A percentile compares a stretch with the other conserved stretches of the same genome.
phyloP scores from a whole-genome alignment of 768 basidiomycete species.

The Termitomyces sp. region DNA sequence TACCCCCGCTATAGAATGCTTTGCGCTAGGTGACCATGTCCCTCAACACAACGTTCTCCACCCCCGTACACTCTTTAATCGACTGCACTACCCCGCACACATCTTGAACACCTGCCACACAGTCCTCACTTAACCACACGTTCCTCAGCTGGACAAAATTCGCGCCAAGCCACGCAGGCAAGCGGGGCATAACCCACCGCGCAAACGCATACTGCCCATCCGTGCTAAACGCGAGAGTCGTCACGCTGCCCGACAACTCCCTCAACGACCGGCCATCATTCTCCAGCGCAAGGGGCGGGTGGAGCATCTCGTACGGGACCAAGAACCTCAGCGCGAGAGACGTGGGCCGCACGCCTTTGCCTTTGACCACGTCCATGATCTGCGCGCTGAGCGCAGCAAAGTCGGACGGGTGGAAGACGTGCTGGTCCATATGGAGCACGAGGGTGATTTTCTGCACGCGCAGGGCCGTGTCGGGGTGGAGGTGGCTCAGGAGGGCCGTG shows the following conservation, averaged over 20 bases:
- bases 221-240: constrained; percentile 15
- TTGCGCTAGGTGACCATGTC: neutral
- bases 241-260: constrained; percentile 4
- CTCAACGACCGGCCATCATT: no score
- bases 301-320: constrained; percentile 13
- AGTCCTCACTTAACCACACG: constrained; percentile 17
- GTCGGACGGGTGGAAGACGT: constrained; percentile 15
- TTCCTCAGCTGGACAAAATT: constrained; percentile 16
- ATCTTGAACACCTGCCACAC: constrained; percentile 8
- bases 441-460: constrained; percentile 14
- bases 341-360: constrained; percentile 2
- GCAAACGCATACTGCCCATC: constrained; percentile 21
- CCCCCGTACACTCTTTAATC: constrained; percentile 12
- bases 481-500: constrained; percentile 14
- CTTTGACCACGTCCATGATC: constrained; percentile 7
- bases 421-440: constrained; percentile 20
- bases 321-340: constrained; percentile 16
- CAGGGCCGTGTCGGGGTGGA: constrained; percentile 9
- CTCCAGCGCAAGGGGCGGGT: neutral
- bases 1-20: constrained; percentile 9
- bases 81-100: neutral
- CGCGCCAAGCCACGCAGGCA: constrained; percentile 19
- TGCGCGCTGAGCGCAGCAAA: constrained; percentile 14
- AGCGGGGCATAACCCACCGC: constrained; percentile 18
- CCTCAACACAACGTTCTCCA: constrained; percentile 9